These are phyloP conservation scores for Rosa persica DNA, from an alignment of 306 rosid genomes.

Conservation along the genomic window DNA sequence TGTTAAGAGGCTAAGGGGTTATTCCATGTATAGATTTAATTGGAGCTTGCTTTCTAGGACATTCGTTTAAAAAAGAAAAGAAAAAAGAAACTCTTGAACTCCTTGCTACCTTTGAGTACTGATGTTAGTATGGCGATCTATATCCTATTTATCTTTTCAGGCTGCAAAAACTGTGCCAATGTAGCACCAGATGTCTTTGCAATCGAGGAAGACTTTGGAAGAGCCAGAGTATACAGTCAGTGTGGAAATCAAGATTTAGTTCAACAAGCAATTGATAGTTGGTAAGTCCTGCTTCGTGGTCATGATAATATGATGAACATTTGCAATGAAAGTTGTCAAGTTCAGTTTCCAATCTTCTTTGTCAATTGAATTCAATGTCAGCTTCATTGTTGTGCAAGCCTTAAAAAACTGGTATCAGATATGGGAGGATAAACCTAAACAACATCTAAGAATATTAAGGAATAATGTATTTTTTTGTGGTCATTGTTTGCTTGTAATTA, in stretches of 20 bases:
- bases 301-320: neutral
- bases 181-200: conserved; percentile 68
- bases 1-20: neutral
- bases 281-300: conserved; percentile 44
- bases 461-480: neutral
- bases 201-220: conserved; percentile 90
- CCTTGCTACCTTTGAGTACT: neutral
- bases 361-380: neutral
- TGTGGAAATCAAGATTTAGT: conserved; percentile 51
- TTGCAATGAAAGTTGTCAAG: neutral
- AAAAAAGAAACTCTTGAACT: neutral
- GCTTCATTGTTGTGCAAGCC: neutral
- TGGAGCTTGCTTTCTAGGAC: neutral
- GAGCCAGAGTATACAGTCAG: conserved; percentile 83
- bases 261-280: conserved; percentile 84
- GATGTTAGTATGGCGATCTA: neutral
- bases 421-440: neutral
- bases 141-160: conserved; percentile 37
- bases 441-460: neutral
- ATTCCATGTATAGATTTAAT: neutral
- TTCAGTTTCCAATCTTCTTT: conserved; percentile 1
- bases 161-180: conserved; percentile 94
- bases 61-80: neutral
- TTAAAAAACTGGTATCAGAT: neutral
- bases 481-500: neutral